These are phyloP conservation scores for Colletotrichum graminicola DNA, from an alignment of 2,329 filamentous ascomycete genomes.

Conservation along the genomic window DNA sequence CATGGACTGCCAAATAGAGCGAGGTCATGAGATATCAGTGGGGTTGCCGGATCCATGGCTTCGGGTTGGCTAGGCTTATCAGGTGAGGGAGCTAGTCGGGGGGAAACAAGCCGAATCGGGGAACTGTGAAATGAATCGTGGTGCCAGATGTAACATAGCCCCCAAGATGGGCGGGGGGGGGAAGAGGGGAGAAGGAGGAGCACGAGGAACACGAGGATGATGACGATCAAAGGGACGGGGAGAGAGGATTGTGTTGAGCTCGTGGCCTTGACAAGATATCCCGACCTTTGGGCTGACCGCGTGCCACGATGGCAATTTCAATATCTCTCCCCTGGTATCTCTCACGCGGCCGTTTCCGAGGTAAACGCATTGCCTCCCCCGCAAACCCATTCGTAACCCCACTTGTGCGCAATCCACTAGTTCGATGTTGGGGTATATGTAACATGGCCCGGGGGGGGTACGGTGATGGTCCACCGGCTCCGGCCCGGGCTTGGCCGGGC, in stretches of 20 bases:
- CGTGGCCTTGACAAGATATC: neutral
- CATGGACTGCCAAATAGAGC: neutral
- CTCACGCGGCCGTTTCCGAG: neutral
- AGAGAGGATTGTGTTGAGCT: neutral
- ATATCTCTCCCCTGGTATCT: neutral
- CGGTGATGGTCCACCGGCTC: conserved; percentile 30
- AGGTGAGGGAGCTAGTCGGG: conserved; percentile 10
- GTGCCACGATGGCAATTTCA: neutral
- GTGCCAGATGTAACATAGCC: conserved; percentile 14
- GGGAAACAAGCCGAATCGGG: conserved; percentile 24
- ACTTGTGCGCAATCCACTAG: conserved; percentile 20
- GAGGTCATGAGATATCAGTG: conserved; percentile 9
- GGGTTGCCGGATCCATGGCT: conserved; percentile 12
- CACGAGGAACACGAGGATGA: too few species aligned
- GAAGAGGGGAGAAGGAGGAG: neutral
- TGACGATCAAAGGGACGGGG: neutral
- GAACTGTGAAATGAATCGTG: neutral
- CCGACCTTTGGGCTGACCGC: too few species aligned
- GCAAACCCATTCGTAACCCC: conserved; percentile 25
- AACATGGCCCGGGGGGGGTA: conserved; percentile 18
- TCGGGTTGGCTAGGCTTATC: conserved; percentile 10
- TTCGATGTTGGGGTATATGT: conserved; percentile 37
- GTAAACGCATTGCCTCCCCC: conserved; percentile 20
- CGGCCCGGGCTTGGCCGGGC: conserved; percentile 35
- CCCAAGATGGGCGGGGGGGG: neutral